Evolutionary conservation across 352 stramenopile genomes (phyloP).

Genomic region (Pythium insidiosum): DNA sequence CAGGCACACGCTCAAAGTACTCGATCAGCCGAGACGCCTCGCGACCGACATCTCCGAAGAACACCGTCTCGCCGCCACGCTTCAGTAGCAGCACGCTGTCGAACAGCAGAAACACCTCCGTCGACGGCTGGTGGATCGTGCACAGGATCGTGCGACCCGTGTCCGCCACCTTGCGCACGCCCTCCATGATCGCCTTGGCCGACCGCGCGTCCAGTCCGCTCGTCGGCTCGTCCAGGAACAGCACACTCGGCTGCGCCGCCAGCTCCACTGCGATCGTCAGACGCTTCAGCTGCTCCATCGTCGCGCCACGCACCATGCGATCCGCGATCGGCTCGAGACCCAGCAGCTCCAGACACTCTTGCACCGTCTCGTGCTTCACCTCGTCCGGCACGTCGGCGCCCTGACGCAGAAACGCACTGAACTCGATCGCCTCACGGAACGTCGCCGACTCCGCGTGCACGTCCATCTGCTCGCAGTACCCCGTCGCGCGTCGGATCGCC

Average conservation of each 20-base stretch:
- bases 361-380: conserved; percentile 13
- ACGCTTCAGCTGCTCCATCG: conserved; percentile 22
- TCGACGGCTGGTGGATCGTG: conserved; percentile 85
- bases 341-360: conserved; percentile 15
- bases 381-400: conserved; percentile 4
- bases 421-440: conserved; percentile 6
- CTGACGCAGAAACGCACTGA: conserved; percentile 43
- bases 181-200: conserved; percentile 16
- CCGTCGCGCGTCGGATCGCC: conserved; percentile 11
- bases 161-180: conserved; percentile 60
- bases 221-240: conserved; percentile 67
- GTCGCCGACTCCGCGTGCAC: conserved; percentile 73
- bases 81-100: conserved; percentile 68
- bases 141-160: conserved; percentile 61
- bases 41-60: conserved; percentile 21
- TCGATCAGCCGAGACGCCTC: conserved; percentile 11
- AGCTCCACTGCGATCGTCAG: conserved; percentile 36
- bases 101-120: conserved; percentile 74
- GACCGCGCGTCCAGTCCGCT: conserved; percentile 39
- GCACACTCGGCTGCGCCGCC: conserved; percentile 48
- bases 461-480: conserved; percentile 66
- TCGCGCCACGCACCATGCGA: conserved; percentile 15
- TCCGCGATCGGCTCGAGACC: conserved; percentile 12
- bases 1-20: conserved; percentile 29
- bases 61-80: conserved; percentile 23